phyloP scores from a whole-genome alignment of 768 basidiomycete genomes.

The Russula lepida region DNA sequence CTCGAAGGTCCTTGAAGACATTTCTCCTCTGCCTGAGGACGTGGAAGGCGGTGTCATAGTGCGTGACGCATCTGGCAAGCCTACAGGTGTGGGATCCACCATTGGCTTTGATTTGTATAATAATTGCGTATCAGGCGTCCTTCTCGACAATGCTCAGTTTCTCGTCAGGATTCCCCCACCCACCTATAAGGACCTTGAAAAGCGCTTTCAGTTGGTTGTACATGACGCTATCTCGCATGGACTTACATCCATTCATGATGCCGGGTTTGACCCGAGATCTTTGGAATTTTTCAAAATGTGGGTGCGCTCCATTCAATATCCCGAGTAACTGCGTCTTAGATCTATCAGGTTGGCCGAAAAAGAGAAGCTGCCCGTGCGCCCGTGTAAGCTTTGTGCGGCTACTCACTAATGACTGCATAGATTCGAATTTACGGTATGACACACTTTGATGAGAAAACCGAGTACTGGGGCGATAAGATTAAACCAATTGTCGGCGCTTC shows the following conservation, averaged over 20 bases:
- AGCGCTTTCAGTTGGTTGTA: slow-evolving; percentile 53
- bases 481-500: slow-evolving; percentile 46
- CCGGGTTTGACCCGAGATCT: slow-evolving; percentile 60
- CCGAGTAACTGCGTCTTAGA: slow-evolving; percentile 1
- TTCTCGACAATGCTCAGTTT: slow-evolving; percentile 83
- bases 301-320: slow-evolving; percentile 10
- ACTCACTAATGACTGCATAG: slow-evolving; percentile 29
- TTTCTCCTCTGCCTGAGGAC: slow-evolving; percentile 53
- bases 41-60: slow-evolving; percentile 79
- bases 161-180: slow-evolving; percentile 55
- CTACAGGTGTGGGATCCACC: slow-evolving; percentile 48
- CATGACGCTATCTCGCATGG: slow-evolving; percentile 62
- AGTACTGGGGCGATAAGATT: slow-evolving; percentile 67
- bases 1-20: slow-evolving; percentile 43
- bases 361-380: slow-evolving; percentile 50
- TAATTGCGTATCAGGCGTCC: slow-evolving; percentile 41
- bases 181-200: slow-evolving; percentile 53
- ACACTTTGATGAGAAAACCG: slow-evolving; percentile 54
- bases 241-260: slow-evolving; percentile 82
- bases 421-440: slow-evolving; percentile 75
- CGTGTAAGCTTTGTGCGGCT: not conserved
- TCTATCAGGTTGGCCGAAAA: slow-evolving; percentile 50
- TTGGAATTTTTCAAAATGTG: slow-evolving; percentile 68
- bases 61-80: slow-evolving; percentile 53
- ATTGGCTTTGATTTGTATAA: not conserved